Conservation (phyloP, 306 rosid species). For the Sechiopsis laciniata region DNA sequence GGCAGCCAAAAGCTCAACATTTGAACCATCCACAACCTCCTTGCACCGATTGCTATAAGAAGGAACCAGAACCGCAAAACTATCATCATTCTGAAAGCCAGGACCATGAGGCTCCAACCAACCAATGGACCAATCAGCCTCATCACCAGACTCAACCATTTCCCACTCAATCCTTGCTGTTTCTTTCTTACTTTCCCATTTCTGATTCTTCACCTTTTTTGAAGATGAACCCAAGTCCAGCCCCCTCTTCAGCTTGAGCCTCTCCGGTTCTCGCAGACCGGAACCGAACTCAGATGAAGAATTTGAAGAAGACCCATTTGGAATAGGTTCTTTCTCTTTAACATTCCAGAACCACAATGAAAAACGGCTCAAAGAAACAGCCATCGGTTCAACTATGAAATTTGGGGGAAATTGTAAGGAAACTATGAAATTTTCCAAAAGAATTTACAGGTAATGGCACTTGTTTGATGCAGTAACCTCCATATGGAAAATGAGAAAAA, state of each 20-base stretch:
- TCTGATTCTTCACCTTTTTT: conserved; percentile 53
- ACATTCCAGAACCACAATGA: conserved; percentile 69
- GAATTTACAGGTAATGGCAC: conserved; percentile 40
- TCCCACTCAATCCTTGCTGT: conserved; percentile 63
- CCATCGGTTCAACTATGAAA: conserved; percentile 39
- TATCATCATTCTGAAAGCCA: conserved; percentile 56
- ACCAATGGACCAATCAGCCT: conserved; percentile 80
- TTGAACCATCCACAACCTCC: conserved; percentile 48
- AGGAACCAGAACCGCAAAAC: conserved; percentile 77
- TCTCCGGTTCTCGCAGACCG: conserved; percentile 47
- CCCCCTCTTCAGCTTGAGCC: conserved; percentile 56
- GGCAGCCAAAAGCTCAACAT: conserved; percentile 56
- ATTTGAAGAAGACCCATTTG: conserved; percentile 42
- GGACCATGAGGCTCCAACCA: conserved; percentile 91
- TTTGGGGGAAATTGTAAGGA: conserved; percentile 28
- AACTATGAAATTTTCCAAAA: conserved; percentile 22
- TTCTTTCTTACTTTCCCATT: conserved; percentile 75
- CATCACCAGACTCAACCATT: conserved; percentile 78
- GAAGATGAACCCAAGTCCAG: conserved; percentile 40
- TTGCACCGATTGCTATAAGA: conserved; percentile 73
- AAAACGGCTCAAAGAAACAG: conserved; percentile 61
- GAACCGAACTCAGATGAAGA: conserved; percentile 47
- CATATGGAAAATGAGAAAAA: conserved; percentile 42
- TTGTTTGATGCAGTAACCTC: conserved; percentile 76
- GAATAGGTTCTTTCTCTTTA: conserved; percentile 58